Percentiles rank a stretch among this genome's conserved stretches.
phyloP scores from a whole-genome alignment of 1,284 basidiomycete genomes.

The Ceratorhiza oryzae-sativae region DNA sequence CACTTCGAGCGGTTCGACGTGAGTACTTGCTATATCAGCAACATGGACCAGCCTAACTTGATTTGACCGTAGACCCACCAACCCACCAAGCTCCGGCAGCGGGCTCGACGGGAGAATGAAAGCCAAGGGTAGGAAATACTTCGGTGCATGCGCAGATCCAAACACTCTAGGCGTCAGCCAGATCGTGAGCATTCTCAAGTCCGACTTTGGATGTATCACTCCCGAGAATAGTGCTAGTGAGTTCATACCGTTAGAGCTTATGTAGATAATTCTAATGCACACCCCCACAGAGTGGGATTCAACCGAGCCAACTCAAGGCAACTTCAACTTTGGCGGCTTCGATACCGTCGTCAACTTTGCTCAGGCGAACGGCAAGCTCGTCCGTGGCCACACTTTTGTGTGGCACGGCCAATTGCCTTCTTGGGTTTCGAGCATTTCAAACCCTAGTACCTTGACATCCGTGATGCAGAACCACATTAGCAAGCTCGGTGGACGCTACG shows the following conservation, averaged over 20 bases:
- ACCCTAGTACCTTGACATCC: conserved; percentile 41
- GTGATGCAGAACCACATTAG: conserved; percentile 57
- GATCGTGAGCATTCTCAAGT: conserved; percentile 4
- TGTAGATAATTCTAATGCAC: not conserved
- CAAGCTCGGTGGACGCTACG: conserved; percentile 54
- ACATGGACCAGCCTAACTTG: too few species aligned
- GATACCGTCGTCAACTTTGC: conserved; percentile 21
- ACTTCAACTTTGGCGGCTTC: conserved; percentile 1
- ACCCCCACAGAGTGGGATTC: conserved; percentile 26
- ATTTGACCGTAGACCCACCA: too few species aligned
- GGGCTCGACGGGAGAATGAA: conserved; percentile 16
- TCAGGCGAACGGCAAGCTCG: conserved; percentile 11
- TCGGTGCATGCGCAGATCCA: conserved; percentile 19
- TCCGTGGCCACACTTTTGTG: conserved; percentile 46
- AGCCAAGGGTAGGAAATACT: conserved; percentile 29
- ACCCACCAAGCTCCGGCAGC: not conserved
- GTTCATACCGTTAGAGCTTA: not conserved
- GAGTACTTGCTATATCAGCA: too few species aligned
- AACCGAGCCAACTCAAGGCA: not conserved
- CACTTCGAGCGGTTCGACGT: too few species aligned
- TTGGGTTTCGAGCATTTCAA: conserved; percentile 52
- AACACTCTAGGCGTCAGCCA: not conserved
- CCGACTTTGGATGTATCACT: conserved; percentile 20
- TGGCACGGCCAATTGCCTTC: conserved; percentile 60
- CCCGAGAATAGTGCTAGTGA: conserved; percentile 29